phyloP scores from a whole-genome alignment of 345 rosid genomes.

The Acer yangbiense region DNA sequence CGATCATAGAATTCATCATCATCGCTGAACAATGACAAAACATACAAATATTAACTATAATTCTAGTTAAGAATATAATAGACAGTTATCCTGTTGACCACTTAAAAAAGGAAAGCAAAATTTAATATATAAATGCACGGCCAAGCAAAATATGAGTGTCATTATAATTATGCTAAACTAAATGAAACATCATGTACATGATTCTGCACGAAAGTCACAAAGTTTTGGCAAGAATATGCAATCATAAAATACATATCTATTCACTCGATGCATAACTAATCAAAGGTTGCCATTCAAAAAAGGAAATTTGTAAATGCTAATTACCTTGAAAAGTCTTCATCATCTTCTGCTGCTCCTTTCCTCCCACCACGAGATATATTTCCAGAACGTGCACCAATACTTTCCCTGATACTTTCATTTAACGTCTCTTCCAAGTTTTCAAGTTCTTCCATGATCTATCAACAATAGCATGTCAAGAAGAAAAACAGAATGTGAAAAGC shows the following conservation, averaged over 20 bases:
- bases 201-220: background rate
- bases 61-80: constrained; percentile 11
- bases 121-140: background rate
- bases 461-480: constrained; percentile 7
- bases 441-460: constrained; percentile 86
- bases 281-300: constrained; percentile 8
- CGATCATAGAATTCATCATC: constrained; percentile 99
- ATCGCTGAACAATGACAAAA: constrained; percentile 49
- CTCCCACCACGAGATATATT: constrained; percentile 46
- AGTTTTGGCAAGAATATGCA: constrained; percentile 10
- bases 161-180: background rate
- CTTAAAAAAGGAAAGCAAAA: background rate
- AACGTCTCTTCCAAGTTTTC: constrained; percentile 96
- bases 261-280: background rate
- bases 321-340: constrained; percentile 71
- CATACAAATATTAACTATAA: constrained; percentile 16
- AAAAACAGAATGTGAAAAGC: constrained; percentile 1
- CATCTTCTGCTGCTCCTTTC: constrained; percentile 63
- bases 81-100: constrained; percentile 6
- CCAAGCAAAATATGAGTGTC: background rate
- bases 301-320: constrained; percentile 15
- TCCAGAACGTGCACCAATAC: constrained; percentile 82
- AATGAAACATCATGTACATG: background rate
- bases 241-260: background rate
- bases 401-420: constrained; percentile 92